Base-by-base conservation (phyloP, 768 basidiomycete species). In the Rubroboletus satanas region DNA sequence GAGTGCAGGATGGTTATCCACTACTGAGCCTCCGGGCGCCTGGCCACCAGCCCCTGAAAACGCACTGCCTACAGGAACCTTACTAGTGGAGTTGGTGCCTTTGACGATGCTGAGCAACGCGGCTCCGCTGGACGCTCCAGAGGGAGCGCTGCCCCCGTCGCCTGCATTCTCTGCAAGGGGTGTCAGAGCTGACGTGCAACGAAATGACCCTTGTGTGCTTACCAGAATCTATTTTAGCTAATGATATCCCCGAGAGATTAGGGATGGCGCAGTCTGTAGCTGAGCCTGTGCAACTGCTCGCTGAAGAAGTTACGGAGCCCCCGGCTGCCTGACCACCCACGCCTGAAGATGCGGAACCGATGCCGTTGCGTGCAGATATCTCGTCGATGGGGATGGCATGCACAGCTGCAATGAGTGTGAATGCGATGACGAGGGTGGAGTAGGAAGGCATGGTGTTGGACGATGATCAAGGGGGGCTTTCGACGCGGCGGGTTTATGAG, bases 251-350 rank as follows among this genome's bases (percentile, higher is more conserved):
- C 18, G 21, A 36, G 42, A 35, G 10, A 5, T 31, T n/a, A 29
- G 29, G 23, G 14, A 51, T 5, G 17, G 12, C 17, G 21, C 57
- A 55, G n/a, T 39, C 5, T n/a, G 15, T 7, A 1, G 2, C 2
- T 10, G 49, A 15, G 9, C 29, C 11, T 29, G 42, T 52, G 45
- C 66, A 67, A 21, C 38, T 26, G n/a, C 17, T 36, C 21, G 44
- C 21, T 37, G 42, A 23, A 29, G 32, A 18, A 17, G 60, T 54
- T 23, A 73, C 70, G 5, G 66, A 63, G 5, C 77, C 79, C 18
- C 76, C 78, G 8, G 55, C 29, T 21, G 73, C 68, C 15, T 62
- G 48, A 23, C 74, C 73, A 17, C 73, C 75, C 23, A 56, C 51
- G 45, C 53, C 66, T 1, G 57, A 51, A 17, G 31, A 35, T 32